A percentile compares a stretch with the other conserved stretches of the same genome.
Evolutionary conservation across 306 rosid genomes (phyloP).

Genomic region (Luffa acutangula): DNA sequence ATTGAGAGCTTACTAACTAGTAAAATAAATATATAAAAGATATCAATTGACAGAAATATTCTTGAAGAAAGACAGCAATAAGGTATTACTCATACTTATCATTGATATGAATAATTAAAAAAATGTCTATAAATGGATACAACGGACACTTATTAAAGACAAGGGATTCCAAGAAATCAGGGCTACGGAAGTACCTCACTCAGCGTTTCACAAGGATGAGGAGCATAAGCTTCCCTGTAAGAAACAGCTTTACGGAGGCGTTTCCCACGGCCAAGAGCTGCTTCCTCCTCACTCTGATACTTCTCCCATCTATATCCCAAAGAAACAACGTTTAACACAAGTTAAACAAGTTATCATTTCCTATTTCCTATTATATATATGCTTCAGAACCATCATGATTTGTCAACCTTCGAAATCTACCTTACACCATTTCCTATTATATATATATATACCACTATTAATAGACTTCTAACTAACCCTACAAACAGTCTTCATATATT

Average conservation of each 20-base stretch:
- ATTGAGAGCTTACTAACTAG: not conserved
- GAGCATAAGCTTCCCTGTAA: constrained; percentile 84
- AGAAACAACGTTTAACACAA: constrained; percentile 1
- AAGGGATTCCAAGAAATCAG: not conserved
- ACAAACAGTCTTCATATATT: not conserved
- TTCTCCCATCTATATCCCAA: constrained; percentile 79
- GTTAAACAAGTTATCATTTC: constrained; percentile 11
- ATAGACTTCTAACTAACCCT: not conserved
- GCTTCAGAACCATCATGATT: not conserved
- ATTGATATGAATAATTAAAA: not conserved
- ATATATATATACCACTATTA: not conserved
- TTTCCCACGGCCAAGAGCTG: constrained; percentile 96
- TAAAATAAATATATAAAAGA: not conserved
- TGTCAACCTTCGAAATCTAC: not conserved
- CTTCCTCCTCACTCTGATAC: constrained; percentile 97
- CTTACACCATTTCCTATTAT: not conserved
- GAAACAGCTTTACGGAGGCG: constrained; percentile 95
- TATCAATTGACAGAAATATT: not conserved
- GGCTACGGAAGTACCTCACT: constrained; percentile 49
- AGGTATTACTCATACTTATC: not conserved
- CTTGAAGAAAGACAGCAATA: not conserved
- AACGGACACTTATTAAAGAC: not conserved
- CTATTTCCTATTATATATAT: too few relatives aligned
- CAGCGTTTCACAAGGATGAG: constrained; percentile 68
- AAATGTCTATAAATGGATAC: not conserved